A percentile compares a stretch with the other conserved stretches of the same genome.
These are phyloP conservation scores for Myxozyma neglecta DNA, from an alignment of 805 yeast genomes.

Conservation along the genomic window DNA sequence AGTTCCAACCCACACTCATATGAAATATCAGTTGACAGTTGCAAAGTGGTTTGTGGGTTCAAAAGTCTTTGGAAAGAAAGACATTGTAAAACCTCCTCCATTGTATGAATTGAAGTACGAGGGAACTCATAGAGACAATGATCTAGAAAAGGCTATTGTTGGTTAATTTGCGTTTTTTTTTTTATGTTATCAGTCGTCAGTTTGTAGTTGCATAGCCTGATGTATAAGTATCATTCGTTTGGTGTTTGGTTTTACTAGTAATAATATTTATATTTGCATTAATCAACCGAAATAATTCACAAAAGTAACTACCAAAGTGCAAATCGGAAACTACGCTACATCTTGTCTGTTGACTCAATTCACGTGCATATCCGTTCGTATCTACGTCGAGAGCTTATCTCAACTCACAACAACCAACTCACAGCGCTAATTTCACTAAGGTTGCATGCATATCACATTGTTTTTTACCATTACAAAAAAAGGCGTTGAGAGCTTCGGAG, in stretches of 20 bases:
- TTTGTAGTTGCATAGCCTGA: background rate
- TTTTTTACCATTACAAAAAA: too few species aligned
- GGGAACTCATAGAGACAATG: background rate
- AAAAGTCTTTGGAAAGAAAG: conserved; percentile 5
- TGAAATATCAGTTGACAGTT: conserved; percentile 35
- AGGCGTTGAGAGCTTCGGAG: too few species aligned
- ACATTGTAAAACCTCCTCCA: conserved; percentile 9
- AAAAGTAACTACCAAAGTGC: too few species aligned
- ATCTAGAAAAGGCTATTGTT: conserved; percentile 4
- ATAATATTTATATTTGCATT: background rate
- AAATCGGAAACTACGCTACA: too few species aligned
- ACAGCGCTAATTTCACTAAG: too few species aligned
- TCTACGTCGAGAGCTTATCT: too few species aligned
- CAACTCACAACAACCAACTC: too few species aligned
- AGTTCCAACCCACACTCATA: conserved; percentile 24
- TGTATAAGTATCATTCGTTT: background rate
- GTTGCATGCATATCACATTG: too few species aligned
- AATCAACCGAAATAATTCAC: too few species aligned
- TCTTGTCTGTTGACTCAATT: too few species aligned
- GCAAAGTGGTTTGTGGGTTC: conserved; percentile 45
- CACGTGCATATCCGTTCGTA: too few species aligned
- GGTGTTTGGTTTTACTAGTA: background rate
- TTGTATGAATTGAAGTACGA: background rate
- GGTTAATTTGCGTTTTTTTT: background rate
- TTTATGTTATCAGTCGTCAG: background rate